Conservation (phyloP, 2,329 filamentous ascomycete genomes). For the Fusarium sarcochroum region DNA sequence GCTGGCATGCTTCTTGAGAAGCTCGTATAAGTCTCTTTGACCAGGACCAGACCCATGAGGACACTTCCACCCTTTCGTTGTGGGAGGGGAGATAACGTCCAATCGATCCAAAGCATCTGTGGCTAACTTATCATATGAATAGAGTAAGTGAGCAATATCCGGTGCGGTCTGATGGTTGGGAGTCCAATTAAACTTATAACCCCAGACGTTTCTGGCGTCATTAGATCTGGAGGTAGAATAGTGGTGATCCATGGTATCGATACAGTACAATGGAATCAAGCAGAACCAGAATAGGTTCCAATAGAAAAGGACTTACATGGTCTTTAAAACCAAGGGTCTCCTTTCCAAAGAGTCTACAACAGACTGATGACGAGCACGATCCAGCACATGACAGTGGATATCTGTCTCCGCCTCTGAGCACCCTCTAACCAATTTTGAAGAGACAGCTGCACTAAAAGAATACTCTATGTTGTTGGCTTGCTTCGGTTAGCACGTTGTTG, state of each 20-base stretch:
- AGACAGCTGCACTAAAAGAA: constrained; percentile 12
- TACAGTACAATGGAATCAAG: not conserved
- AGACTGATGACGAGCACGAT: constrained; percentile 28
- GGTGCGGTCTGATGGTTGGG: constrained; percentile 72
- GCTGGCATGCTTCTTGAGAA: constrained; percentile 71
- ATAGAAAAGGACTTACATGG: not conserved
- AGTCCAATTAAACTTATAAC: constrained; percentile 78
- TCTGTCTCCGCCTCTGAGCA: constrained; percentile 3
- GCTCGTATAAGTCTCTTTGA: constrained; percentile 71
- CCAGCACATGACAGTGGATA: constrained; percentile 25
- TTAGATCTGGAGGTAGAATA: constrained; percentile 1
- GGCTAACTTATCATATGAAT: constrained; percentile 77
- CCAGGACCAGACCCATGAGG: constrained; percentile 47
- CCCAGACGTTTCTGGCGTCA: constrained; percentile 42
- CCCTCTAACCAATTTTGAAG: not conserved
- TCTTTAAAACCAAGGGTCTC: constrained; percentile 4
- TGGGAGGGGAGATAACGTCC: constrained; percentile 67
- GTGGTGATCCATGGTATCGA: constrained; percentile 27
- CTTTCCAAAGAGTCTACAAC: not conserved
- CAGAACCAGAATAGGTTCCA: not conserved
- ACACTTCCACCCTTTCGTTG: constrained; percentile 48
- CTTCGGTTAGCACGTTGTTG: constrained; percentile 12
- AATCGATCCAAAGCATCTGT: constrained; percentile 75
- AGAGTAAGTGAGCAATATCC: constrained; percentile 71
- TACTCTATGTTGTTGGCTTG: constrained; percentile 15